phyloP scores from a whole-genome alignment of 495 filamentous ascomycete species.

The Neurospora sp. region DNA sequence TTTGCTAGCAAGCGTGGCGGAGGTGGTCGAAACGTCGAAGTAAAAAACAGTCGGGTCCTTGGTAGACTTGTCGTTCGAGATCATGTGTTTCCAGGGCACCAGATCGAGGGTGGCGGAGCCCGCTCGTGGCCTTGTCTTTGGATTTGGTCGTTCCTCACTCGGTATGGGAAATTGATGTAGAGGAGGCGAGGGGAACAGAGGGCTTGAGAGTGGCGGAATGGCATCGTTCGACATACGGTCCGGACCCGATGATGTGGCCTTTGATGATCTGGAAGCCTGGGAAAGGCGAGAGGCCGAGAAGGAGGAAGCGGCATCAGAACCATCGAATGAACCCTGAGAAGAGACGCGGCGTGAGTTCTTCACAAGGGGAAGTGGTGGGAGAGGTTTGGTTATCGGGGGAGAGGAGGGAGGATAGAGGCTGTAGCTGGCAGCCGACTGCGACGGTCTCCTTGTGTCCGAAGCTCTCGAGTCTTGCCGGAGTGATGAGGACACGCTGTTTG shows the following conservation, averaged over 20 bases:
- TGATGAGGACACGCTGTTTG: constrained; percentile 4
- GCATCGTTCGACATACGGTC: constrained; percentile 4
- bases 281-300: constrained; percentile 11
- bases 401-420: constrained; percentile 17
- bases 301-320: constrained; percentile 6
- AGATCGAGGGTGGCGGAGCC: constrained; percentile 5
- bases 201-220: background rate
- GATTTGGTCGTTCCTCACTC: constrained; percentile 1
- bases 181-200: background rate
- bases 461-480: constrained; percentile 12
- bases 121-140: constrained; percentile 3
- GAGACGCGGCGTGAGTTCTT: constrained; percentile 10
- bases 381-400: constrained; percentile 12
- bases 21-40: constrained; percentile 20
- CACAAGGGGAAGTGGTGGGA: constrained; percentile 14
- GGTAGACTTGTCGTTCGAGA: constrained; percentile 13
- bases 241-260: background rate
- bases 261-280: constrained; percentile 4
- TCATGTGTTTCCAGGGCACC: constrained; percentile 18
- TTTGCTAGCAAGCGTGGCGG: constrained; percentile 17
- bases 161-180: background rate
- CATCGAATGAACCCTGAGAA: constrained; percentile 11
- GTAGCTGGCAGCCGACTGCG: constrained; percentile 10
- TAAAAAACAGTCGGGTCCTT: constrained; percentile 22
- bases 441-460: constrained; percentile 16